Base-by-base conservation (phyloP, 176 grass and related monocot genomes). In the Coix lacrymajobi region DNA sequence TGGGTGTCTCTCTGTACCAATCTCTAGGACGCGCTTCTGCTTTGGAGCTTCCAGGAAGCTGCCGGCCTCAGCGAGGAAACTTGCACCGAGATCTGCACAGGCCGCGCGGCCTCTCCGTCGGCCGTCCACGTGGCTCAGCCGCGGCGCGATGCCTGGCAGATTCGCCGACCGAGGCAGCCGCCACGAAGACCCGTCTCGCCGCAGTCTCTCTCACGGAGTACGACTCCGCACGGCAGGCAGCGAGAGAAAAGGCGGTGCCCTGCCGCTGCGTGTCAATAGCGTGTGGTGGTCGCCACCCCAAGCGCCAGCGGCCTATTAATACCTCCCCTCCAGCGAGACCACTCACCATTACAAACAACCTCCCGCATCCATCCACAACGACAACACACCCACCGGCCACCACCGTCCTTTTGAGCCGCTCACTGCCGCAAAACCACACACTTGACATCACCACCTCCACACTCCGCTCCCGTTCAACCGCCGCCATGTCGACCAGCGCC, bases 401-500 rank as follows among this genome's bases (percentile, higher is more conserved):
- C n/a, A n/a, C n/a, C n/a, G 24, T 10, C 61, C 6, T 32, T 10
- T 1, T 79, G 29, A 9, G 14, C 25, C 4, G 7, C 25, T n/a
- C 75, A 24, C 7, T 29, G 2, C 29, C 15, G 7, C 41, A 31
- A 6, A 5, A 54, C 48, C 48, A 8, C 48, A 56, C n/a, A 61
- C 71, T 33, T 11, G 13, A 19, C 0, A 24, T 3, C 31, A 31
- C 11, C 7, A 51, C 1, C 4, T 2, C 46, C 31, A 26, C 32
- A 1, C 33, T 26, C 31, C 40, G 45, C 17, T 48, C 45, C 45
- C n/a, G n/a, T n/a, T n/a, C n/a, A n/a, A 48, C 6, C 12, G 2
- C 1, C 3, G 31, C 68, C 68, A 91, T 91, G 86, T 77, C 90
- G 77, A 66, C 15, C 79, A 24, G 4, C 85, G 7, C 24, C 19